Evolutionary conservation across 129 eudicot species (phyloP).

Genomic region (Heracleum sosnowskyi): DNA sequence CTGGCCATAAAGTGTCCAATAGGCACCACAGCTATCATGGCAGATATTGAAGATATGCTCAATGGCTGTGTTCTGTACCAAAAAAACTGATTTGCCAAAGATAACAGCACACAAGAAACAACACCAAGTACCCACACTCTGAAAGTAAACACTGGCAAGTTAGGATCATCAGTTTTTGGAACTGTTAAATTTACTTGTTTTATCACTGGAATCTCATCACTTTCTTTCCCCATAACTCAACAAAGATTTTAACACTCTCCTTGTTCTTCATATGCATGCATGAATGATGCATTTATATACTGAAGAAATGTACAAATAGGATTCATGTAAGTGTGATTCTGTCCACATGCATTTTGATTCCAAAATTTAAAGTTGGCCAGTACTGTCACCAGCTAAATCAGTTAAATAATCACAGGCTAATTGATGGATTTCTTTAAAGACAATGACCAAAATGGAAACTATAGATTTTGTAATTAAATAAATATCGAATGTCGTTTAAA

Average conservation of each 20-base stretch:
- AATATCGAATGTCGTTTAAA: neutral
- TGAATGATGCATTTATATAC: neutral
- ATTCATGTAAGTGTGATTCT: no score
- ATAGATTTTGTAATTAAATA: no score
- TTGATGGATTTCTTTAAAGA: no score
- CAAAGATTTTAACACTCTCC: neutral
- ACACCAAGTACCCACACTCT: slow-evolving; percentile 27
- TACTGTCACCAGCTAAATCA: neutral
- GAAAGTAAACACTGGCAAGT: slow-evolving; percentile 18
- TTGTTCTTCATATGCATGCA: neutral
- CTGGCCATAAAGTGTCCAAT: slow-evolving; percentile 40
- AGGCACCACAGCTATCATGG: slow-evolving; percentile 39
- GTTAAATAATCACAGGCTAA: neutral
- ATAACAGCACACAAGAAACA: slow-evolving; percentile 12
- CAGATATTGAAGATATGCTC: slow-evolving; percentile 19
- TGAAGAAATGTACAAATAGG: neutral
- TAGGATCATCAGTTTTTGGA: slow-evolving; percentile 20
- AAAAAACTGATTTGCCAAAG: slow-evolving; percentile 32
- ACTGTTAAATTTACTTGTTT: slow-evolving; percentile 26
- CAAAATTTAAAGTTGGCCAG: neutral
- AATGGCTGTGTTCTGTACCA: slow-evolving; percentile 33
- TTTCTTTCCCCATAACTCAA: neutral
- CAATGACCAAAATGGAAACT: neutral
- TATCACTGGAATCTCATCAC: slow-evolving; percentile 8
- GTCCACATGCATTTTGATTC: neutral